A percentile compares a stretch with the other conserved stretches of the same genome.
These are phyloP conservation scores for Albizia julibrissin DNA, from an alignment of 306 rosid genomes.

Conservation along the genomic window DNA sequence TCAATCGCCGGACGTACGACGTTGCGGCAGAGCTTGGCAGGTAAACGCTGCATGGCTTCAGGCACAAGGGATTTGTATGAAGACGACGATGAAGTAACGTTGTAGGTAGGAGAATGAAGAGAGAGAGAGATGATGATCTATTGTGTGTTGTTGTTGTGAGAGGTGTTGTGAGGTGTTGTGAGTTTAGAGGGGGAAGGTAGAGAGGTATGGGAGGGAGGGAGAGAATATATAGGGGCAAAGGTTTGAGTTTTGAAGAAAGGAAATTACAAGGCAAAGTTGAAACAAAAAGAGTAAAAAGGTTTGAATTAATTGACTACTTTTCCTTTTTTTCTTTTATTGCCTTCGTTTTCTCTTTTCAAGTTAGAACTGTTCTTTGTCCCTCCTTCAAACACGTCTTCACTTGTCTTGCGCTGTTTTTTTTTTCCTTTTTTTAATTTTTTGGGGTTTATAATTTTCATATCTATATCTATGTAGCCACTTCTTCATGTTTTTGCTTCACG, in stretches of 20 bases:
- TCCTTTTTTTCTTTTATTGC: neutral
- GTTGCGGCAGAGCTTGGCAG: slow-evolving; percentile 29
- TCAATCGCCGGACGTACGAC: slow-evolving; percentile 39
- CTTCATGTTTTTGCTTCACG: slow-evolving; percentile 4
- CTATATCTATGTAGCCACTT: neutral
- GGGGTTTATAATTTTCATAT: too few relatives aligned
- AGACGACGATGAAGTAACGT: neutral
- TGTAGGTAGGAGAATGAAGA: too few relatives aligned
- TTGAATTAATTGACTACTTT: slow-evolving; percentile 34
- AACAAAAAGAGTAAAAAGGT: slow-evolving; percentile 24
- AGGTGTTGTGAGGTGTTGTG: neutral
- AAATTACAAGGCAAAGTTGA: slow-evolving; percentile 35
- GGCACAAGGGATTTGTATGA: slow-evolving; percentile 14
- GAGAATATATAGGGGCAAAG: too few relatives aligned
- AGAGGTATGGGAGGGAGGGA: neutral
- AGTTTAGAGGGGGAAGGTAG: neutral
- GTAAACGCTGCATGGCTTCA: slow-evolving; percentile 74
- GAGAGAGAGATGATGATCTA: neutral
- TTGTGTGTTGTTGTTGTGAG: neutral
- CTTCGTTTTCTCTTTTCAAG: neutral
- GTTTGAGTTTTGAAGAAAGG: neutral
- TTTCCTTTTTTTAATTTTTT: neutral
- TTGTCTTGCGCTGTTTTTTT: neutral
- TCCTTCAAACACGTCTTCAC: slow-evolving; percentile 40
- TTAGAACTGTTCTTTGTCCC: neutral